These are phyloP conservation scores for Neofusicoccum sp. DNA, from an alignment of 2,329 filamentous ascomycete species.

Conservation along the genomic window DNA sequence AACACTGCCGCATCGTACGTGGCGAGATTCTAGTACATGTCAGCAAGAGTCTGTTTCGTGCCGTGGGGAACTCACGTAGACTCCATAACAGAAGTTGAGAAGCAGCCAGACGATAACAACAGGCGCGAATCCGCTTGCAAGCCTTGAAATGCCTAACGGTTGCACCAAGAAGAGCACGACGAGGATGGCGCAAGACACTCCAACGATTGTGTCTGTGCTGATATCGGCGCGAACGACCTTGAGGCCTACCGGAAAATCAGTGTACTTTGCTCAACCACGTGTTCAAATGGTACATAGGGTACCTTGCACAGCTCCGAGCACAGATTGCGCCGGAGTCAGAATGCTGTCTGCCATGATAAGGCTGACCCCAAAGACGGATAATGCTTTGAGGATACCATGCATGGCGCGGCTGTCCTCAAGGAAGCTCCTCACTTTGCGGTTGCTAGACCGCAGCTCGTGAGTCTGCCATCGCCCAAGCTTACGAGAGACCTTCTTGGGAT, in stretches of 20 bases:
- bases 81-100: conserved; percentile 64
- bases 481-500: conserved; percentile 57
- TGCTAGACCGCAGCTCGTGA: conserved; percentile 56
- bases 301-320: conserved; percentile 70
- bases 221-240: conserved; percentile 62
- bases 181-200: conserved; percentile 65
- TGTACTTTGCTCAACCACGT: background rate
- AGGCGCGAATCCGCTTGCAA: conserved; percentile 65
- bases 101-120: conserved; percentile 69
- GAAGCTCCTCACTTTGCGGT: conserved; percentile 55
- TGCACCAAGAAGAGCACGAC: conserved; percentile 66
- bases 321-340: conserved; percentile 69
- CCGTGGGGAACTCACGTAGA: conserved; percentile 50
- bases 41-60: background rate
- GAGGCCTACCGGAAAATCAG: conserved; percentile 33
- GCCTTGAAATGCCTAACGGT: conserved; percentile 64
- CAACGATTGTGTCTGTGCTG: conserved; percentile 59
- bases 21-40: conserved; percentile 39
- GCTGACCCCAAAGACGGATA: conserved; percentile 67
- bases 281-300: conserved; percentile 21
- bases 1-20: conserved; percentile 53
- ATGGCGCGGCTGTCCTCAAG: conserved; percentile 60
- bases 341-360: conserved; percentile 70
- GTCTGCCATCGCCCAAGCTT: conserved; percentile 63
- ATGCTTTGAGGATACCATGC: conserved; percentile 59